These are phyloP conservation scores for Diaporthe velutina DNA, from an alignment of 2,329 filamentous ascomycete genomes.

Conservation along the genomic window DNA sequence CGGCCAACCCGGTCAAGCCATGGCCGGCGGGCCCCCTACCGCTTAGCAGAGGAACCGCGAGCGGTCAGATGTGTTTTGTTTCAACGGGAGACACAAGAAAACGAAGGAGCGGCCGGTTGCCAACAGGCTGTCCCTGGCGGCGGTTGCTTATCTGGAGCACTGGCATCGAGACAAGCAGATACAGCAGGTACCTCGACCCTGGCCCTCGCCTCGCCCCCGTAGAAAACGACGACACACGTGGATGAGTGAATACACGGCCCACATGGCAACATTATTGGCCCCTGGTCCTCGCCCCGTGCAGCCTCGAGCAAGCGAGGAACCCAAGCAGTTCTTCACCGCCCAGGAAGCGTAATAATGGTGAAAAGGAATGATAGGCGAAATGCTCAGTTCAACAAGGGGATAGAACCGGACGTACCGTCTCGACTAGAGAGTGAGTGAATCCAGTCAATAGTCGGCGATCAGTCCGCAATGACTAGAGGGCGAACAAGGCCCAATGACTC, in stretches of 20 bases:
- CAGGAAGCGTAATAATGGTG: constrained; percentile 1
- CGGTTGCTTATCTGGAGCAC: constrained; percentile 14
- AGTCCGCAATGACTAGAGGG: constrained; percentile 22
- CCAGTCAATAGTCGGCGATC: constrained; percentile 26
- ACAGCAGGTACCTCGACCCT: constrained; percentile 29
- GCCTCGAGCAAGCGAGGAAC: background rate
- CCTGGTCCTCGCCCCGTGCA: constrained; percentile 5
- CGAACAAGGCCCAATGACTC: background rate
- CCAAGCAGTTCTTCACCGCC: constrained; percentile 34
- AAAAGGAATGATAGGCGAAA: background rate
- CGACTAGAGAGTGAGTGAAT: constrained; percentile 22
- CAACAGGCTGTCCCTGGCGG: constrained; percentile 23
- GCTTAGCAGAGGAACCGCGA: constrained; percentile 16
- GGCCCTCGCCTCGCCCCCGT: background rate
- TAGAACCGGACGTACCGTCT: constrained; percentile 34
- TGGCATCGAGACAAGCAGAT: background rate
- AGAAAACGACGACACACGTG: constrained; percentile 12
- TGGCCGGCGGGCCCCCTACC: constrained; percentile 15
- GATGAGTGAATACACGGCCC: constrained; percentile 2
- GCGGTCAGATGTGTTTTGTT: constrained; percentile 32
- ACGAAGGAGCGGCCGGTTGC: constrained; percentile 29
- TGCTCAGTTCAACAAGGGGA: background rate
- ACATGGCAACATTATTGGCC: constrained; percentile 12
- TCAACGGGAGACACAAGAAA: constrained; percentile 21
- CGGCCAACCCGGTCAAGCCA: constrained; percentile 31